Base-by-base conservation (phyloP, 2,329 filamentous ascomycete genomes). In the Apiospora aurea region DNA sequence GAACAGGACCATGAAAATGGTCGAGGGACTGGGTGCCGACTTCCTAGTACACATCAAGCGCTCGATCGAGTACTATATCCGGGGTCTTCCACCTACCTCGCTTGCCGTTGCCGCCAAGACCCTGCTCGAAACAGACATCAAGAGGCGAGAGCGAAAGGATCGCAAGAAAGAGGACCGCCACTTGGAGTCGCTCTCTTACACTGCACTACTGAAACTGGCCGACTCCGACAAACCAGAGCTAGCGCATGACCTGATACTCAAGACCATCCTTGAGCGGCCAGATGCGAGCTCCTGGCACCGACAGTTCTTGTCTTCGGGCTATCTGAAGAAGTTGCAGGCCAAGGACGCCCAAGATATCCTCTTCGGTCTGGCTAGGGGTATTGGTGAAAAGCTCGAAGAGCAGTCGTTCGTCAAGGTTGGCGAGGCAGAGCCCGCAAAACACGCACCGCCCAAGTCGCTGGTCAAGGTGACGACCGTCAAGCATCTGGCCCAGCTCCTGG, bases 391-490 rank as follows among this genome's bases (percentile, higher is more conserved):
- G 67, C 76, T 82, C 69, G 72, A 75, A 18, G 71, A 78, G 26
- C 78, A 44, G n/a, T 47, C 53, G 8, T 34, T 43, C 34, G 72
- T 41, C 41, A 67, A 70, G 78, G 66, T 78, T 76, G 29, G 49
- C 53, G 26, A 73, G 74, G 4, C 69, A 53, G 13, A 21, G 7
- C 69, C 49, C 1, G 69, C 74, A 3, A 49, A 53, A 13, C 38
- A 68, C 10, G 51, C 44, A 11, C 61, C 69, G 7, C 46, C 74
- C 34, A 49, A 57, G 2, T 75, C 79, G 2, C 70, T 74, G 4
- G 75, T 83, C 69, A 83, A 82, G 70, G 75, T 83, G 6, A 80
- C 78, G 0, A 83, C 81, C 0, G 75, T 83, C 69, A 82, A 83
- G 69, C 81, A 83, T 78, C 75, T 83, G n/a, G 79, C 79, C 0